phyloP scores from a whole-genome alignment of 208 protist genomes.

The Kentomonas sorsogonicus region DNA sequence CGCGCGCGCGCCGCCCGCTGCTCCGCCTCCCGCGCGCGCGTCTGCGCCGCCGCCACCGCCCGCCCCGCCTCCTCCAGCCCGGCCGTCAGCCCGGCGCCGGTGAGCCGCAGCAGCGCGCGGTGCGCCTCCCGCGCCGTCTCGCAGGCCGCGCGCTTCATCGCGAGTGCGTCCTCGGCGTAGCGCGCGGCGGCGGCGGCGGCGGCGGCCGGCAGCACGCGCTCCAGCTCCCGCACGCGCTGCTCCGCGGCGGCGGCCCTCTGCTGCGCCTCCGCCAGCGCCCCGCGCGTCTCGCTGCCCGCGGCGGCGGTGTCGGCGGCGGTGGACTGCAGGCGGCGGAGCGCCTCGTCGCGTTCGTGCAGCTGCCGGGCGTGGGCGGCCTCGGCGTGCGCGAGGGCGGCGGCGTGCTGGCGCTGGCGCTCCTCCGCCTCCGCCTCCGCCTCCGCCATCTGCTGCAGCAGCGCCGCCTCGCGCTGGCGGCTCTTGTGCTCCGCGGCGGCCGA shows the following conservation, averaged over 20 bases:
- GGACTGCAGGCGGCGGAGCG: conserved; percentile 15
- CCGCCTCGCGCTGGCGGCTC: conserved; percentile 25
- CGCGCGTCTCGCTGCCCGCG: neutral
- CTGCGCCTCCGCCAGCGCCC: conserved; percentile 22
- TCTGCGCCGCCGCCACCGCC: conserved; percentile 6
- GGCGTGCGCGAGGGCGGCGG: conserved; percentile 15
- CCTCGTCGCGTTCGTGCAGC: conserved; percentile 19
- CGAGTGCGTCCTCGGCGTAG: conserved; percentile 29
- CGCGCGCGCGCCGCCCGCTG: conserved; percentile 14
- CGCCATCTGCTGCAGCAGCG: conserved; percentile 18
- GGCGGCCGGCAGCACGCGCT: conserved; percentile 12
- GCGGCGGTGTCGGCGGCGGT: neutral
- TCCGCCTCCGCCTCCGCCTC: conserved; percentile 24
- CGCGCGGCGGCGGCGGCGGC: conserved; percentile 13
- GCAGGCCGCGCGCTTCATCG: conserved; percentile 17
- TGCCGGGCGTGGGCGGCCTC: conserved; percentile 25
- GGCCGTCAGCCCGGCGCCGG: conserved; percentile 10
- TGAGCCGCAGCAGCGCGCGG: conserved; percentile 18
- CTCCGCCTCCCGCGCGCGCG: conserved; percentile 7
- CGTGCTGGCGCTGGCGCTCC: conserved; percentile 19
- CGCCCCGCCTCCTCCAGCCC: conserved; percentile 15
- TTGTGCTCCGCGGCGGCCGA: conserved; percentile 37
- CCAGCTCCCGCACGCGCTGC: conserved; percentile 17
- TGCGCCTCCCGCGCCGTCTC: conserved; percentile 11
- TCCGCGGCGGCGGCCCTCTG: conserved; percentile 11